Evolutionary conservation across 2,329 filamentous ascomycete species (phyloP).

Genomic region (Lasiodiplodia sp.): DNA sequence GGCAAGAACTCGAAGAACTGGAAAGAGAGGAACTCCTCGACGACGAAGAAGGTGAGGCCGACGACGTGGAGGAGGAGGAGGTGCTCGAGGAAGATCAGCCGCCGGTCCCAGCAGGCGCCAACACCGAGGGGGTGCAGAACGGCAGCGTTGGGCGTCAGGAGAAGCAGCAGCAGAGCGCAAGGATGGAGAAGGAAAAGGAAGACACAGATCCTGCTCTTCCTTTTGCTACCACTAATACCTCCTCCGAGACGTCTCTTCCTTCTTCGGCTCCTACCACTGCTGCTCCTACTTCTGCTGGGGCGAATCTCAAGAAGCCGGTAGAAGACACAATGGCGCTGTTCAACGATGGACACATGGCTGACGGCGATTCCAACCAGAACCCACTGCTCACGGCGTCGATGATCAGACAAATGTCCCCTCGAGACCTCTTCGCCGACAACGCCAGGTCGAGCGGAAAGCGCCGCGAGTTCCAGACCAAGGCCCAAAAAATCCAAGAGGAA

Average conservation of each 20-base stretch:
- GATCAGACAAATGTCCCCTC: neutral
- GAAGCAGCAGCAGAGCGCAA: neutral
- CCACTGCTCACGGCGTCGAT: neutral
- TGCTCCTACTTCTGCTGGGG: no score
- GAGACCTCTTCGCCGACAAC: slow-evolving; percentile 13
- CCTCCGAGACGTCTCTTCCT: no score
- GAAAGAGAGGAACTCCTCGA: no score
- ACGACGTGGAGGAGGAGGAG: no score
- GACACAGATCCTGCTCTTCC: neutral
- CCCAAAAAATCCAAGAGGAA: neutral
- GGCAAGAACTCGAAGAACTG: no score
- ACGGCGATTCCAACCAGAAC: neutral
- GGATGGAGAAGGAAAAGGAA: no score
- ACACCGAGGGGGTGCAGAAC: neutral
- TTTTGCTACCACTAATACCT: no score
- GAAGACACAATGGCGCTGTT: no score
- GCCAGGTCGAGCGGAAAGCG: neutral
- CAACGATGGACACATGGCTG: neutral
- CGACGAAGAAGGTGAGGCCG: neutral
- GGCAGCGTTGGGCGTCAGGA: neutral
- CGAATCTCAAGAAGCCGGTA: neutral
- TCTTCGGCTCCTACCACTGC: neutral
- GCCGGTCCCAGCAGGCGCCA: no score
- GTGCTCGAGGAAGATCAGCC: neutral
- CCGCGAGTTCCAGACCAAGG: no score